Base-by-base conservation (phyloP, 306 rosid genomes). In the Rosa persica region DNA sequence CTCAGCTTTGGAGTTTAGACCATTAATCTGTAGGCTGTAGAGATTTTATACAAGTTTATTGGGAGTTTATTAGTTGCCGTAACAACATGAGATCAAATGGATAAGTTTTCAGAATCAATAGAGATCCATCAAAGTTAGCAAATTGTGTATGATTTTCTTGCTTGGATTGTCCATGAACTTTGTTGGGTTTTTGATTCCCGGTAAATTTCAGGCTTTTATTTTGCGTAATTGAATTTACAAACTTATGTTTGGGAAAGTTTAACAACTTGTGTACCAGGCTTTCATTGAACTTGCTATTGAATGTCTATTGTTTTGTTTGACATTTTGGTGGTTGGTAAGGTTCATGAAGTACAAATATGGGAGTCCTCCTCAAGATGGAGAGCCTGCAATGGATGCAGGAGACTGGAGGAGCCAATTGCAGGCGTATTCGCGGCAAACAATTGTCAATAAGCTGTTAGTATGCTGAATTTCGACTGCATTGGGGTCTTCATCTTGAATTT, bases 371-470 rank as follows among this genome's bases (percentile, higher is more conserved):
- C 78, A 36, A 49, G 83, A 36, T 42, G 83, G 80, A 78, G 80
- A 83, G 23, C 42, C 68, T 39, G 13, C 64, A 5, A 74, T 78
- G 68, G 83, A 85, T 19, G 48, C 82, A 61, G 51, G 47, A 46
- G 90, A 88, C 55, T 90, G 94, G 92, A 88, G 89, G 84, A 43
- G 78, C 79, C 78, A 80, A 20, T 54, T 90, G 70, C 79, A 25
- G 23, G 72, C 84, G 27, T 86, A 85, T 2, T 80, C 89, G 5
- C 87, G 95, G 40, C 80, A 78, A 72, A 81, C 84, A 72, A 77
- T 87, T 64, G 84, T 85, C 81, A 77, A 87, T 76, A 88, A 85
- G 79, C 84, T 90, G 92, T 87, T 77, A 38, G 77, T 48, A 34
- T 64, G 23, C 2, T 64, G 69, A 2, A 30, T 64, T 64, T 2